These are phyloP conservation scores for Rhizophora mangle DNA, from an alignment of 345 rosid species.

Conservation along the genomic window DNA sequence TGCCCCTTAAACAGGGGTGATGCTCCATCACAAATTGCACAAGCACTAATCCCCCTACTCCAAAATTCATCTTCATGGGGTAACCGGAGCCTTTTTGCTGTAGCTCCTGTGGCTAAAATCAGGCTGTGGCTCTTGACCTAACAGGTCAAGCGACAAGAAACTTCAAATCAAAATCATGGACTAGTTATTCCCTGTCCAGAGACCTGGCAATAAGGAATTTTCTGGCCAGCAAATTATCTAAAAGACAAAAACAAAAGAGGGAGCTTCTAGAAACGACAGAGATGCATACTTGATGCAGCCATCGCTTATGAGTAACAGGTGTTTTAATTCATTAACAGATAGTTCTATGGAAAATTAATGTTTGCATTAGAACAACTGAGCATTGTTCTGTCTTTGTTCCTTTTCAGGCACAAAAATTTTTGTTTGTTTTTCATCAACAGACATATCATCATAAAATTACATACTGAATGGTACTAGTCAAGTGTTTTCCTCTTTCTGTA, in stretches of 20 bases:
- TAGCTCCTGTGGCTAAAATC: constrained; percentile 92
- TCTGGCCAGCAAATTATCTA: neutral
- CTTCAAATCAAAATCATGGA: neutral
- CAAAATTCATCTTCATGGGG: constrained; percentile 97
- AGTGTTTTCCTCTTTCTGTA: no score
- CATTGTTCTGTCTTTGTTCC: no score
- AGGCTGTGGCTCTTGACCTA: constrained; percentile 87
- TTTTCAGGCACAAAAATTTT: no score
- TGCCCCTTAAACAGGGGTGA: constrained; percentile 94
- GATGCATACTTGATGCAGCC: neutral
- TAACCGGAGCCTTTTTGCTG: constrained; percentile 69
- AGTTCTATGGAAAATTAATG: no score
- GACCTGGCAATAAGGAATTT: constrained; percentile 3
- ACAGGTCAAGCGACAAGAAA: constrained; percentile 12
- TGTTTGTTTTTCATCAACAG: no score
- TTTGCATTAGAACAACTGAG: no score
- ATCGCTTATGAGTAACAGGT: no score
- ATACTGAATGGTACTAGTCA: no score
- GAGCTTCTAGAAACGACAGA: neutral
- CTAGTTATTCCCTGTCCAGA: neutral
- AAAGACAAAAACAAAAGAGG: neutral
- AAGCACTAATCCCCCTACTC: constrained; percentile 99
- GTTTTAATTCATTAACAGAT: no score
- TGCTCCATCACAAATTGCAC: constrained; percentile 99
- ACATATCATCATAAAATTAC: no score